These are phyloP conservation scores for Talaromyces sp. DNA, from an alignment of 2,329 filamentous ascomycete species.

Conservation along the genomic window DNA sequence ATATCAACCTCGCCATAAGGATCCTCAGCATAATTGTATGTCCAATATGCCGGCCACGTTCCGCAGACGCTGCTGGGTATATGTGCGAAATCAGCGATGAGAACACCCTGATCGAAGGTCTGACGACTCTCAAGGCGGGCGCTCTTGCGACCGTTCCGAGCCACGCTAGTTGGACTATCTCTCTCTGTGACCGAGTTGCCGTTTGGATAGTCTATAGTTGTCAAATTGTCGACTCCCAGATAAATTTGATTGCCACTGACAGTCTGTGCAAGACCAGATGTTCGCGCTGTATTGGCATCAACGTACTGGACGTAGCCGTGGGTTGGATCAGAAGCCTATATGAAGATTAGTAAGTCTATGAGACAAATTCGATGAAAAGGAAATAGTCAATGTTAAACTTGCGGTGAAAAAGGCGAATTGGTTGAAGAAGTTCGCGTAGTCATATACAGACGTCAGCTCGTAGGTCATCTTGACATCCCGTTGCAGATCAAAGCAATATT, in stretches of 20 bases:
- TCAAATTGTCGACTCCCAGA: slow-evolving; percentile 63
- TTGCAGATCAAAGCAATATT: neutral
- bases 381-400: slow-evolving; percentile 15
- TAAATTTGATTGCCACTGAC: slow-evolving; percentile 54
- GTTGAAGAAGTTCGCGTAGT: slow-evolving; percentile 42
- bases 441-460: neutral
- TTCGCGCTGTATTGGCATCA: slow-evolving; percentile 52
- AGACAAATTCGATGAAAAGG: neutral
- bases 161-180: slow-evolving; percentile 41
- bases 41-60: slow-evolving; percentile 50
- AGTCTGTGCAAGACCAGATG: slow-evolving; percentile 52
- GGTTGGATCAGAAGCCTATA: slow-evolving; percentile 60
- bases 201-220: slow-evolving; percentile 54
- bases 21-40: slow-evolving; percentile 15
- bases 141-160: slow-evolving; percentile 36
- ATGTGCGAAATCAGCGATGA: slow-evolving; percentile 46
- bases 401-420: slow-evolving; percentile 50
- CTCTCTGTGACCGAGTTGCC: slow-evolving; percentile 58
- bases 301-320: slow-evolving; percentile 69
- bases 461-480: neutral
- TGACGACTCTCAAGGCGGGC: slow-evolving; percentile 43
- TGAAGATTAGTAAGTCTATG: neutral
- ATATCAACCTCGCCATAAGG: slow-evolving; percentile 69
- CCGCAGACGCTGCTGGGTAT: slow-evolving; percentile 46
- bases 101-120: slow-evolving; percentile 42